phyloP scores from a whole-genome alignment of 139 green algal species.

The Diplosphaera chodatii region DNA sequence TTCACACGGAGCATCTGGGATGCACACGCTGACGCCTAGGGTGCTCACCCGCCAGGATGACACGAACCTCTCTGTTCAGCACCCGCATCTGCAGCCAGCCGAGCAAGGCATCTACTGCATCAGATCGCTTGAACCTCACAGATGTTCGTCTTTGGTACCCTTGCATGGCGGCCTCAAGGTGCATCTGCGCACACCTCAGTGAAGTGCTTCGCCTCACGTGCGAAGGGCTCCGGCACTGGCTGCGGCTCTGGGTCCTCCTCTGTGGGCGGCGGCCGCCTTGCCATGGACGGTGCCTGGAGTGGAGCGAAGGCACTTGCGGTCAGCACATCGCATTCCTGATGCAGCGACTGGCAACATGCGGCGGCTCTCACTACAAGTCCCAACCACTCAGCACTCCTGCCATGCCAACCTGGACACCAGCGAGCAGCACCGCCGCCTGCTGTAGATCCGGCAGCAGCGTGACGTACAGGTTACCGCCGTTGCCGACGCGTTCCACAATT shows the following conservation, averaged over 20 bases:
- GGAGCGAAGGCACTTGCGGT: no score
- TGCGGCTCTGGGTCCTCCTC: conserved; percentile 12
- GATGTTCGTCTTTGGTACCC: no score
- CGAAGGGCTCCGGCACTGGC: conserved; percentile 64
- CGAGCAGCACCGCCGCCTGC: conserved; percentile 59
- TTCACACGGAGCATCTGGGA: neutral
- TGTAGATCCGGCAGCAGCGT: conserved; percentile 64
- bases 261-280: conserved; percentile 31
- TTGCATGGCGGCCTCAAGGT: no score
- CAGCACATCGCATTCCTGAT: no score
- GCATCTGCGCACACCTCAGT: no score
- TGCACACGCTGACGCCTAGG: no score
- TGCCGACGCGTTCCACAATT: conserved; percentile 80
- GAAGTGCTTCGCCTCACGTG: conserved; percentile 81
- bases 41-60: conserved; percentile 1
- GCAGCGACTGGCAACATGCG: neutral
- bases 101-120: no score
- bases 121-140: no score
- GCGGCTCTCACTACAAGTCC: no score
- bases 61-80: conserved; percentile 60
- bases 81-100: conserved; percentile 13
- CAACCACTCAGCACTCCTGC: no score
- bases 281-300: conserved; percentile 59
- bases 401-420: conserved; percentile 70
- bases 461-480: conserved; percentile 69